Percentiles rank a stretch among this genome's conserved stretches.
Evolutionary conservation across 306 rosid species (phyloP).

Genomic region (Cotoneaster glaucophyllus): DNA sequence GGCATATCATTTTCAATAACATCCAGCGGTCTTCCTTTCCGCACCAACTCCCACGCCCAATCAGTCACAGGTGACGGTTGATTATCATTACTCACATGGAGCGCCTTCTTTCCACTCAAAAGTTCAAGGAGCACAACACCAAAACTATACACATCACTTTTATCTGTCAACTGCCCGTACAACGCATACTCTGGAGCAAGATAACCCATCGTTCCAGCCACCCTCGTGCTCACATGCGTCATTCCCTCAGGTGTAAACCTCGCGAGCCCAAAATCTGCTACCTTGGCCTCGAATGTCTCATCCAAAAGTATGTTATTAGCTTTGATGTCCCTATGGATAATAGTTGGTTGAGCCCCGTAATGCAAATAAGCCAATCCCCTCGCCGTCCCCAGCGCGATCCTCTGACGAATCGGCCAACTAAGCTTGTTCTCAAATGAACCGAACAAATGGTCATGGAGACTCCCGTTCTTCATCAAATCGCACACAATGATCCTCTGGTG

Average conservation of each 20-base stretch:
- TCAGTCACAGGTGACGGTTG: conserved; percentile 67
- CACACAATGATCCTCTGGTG: conserved; percentile 94
- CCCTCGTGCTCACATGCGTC: conserved; percentile 95
- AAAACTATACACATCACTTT: conserved; percentile 82
- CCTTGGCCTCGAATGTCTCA: conserved; percentile 71
- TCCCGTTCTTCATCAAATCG: conserved; percentile 89
- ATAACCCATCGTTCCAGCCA: conserved; percentile 97
- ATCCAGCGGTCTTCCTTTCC: conserved; percentile 58
- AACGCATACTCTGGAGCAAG: conserved; percentile 95
- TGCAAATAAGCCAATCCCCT: conserved; percentile 92
- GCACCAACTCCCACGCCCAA: conserved; percentile 87
- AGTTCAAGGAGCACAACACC: conserved; percentile 94
- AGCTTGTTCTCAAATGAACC: conserved; percentile 46
- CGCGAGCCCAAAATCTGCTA: conserved; percentile 91
- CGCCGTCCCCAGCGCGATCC: conserved; percentile 78
- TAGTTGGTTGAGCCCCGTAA: conserved; percentile 86
- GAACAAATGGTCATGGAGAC: conserved; percentile 83
- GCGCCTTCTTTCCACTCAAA: conserved; percentile 89
- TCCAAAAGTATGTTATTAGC: conserved; percentile 88
- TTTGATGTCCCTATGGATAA: conserved; percentile 88
- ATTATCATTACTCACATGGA: conserved; percentile 33
- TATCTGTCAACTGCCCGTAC: conserved; percentile 89
- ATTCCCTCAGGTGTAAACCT: conserved; percentile 84
- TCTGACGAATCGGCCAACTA: conserved; percentile 75
- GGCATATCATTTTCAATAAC: conserved; percentile 76